Percentiles rank a stretch among this genome's conserved stretches.
phyloP scores from a whole-genome alignment of 176 grass and related monocot genomes.

The Oropetium thomaeum region DNA sequence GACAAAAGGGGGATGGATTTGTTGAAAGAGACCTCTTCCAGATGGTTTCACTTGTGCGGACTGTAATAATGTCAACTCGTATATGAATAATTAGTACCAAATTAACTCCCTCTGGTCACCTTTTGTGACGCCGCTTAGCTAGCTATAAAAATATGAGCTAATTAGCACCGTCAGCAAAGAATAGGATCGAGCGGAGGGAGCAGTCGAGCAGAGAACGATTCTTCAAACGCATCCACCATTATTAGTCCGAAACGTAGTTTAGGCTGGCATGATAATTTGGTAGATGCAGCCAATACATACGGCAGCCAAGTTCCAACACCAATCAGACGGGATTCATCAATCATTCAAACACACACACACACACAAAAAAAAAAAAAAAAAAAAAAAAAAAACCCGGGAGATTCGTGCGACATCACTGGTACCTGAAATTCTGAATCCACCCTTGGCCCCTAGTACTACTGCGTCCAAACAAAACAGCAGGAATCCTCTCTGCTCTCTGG shows the following conservation, averaged over 20 bases:
- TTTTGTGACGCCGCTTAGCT: no score
- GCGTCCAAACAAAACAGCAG: constrained; percentile 8
- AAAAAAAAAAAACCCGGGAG: neutral
- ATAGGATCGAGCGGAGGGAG: no score
- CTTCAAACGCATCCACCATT: no score
- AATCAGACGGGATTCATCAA: constrained; percentile 35
- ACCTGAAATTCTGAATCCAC: constrained; percentile 2
- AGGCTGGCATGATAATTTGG: constrained; percentile 7
- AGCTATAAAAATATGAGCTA: no score
- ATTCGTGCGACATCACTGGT: constrained; percentile 11
- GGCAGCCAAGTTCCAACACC: constrained; percentile 2
- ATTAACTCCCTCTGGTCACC: no score
- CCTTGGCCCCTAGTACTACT: constrained; percentile 25
- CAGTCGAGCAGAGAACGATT: no score
- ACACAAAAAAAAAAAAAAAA: neutral
- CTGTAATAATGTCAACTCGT: neutral
- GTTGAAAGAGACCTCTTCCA: neutral
- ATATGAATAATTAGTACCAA: no score
- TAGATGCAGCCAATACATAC: constrained; percentile 10
- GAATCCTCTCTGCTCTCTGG: constrained; percentile 42
- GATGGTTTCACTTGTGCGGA: neutral
- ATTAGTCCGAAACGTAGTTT: no score
- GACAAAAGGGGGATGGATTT: neutral
- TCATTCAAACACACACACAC: constrained; percentile 12
- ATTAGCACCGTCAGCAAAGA: no score